phyloP scores from a whole-genome alignment of 129 eudicot species.

The Centrapalus pauciflorus region DNA sequence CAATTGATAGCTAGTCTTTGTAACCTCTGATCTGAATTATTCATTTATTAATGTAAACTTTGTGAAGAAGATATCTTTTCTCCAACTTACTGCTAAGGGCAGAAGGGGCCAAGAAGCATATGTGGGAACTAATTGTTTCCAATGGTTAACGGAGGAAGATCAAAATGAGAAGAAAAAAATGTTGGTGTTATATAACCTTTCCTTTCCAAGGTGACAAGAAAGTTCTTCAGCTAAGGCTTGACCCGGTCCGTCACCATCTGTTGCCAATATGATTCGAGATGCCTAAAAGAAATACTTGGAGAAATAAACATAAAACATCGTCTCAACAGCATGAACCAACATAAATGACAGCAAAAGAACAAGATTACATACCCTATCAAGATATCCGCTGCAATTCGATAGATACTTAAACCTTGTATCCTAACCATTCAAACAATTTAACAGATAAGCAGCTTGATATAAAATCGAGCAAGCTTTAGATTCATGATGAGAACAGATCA shows the following conservation, averaged over 20 bases:
- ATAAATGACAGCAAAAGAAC: slow-evolving; percentile 4
- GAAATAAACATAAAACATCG: not conserved
- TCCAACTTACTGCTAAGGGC: no score
- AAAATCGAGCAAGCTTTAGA: not conserved
- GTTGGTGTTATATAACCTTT: slow-evolving; percentile 39
- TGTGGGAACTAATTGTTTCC: no score
- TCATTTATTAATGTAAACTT: not conserved
- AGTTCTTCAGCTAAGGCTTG: slow-evolving; percentile 91
- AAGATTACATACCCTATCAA: slow-evolving; percentile 60
- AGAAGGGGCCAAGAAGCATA: no score
- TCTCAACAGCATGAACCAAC: not conserved
- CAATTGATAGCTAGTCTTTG: not conserved
- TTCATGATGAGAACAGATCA: not conserved
- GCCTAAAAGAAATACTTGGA: slow-evolving; percentile 37
- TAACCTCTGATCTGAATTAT: not conserved
- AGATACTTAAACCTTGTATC: slow-evolving; percentile 64
- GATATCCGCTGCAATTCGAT: slow-evolving; percentile 66
- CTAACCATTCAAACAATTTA: slow-evolving; percentile 37
- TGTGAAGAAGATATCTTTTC: no score
- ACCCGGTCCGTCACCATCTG: slow-evolving; percentile 85
- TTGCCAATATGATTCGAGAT: slow-evolving; percentile 70
- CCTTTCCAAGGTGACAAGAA: slow-evolving; percentile 78
- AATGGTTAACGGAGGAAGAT: not conserved
- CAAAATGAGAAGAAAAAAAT: not conserved
- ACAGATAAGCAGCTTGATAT: not conserved